phyloP scores from a whole-genome alignment of 306 rosid genomes.

The Medicago lupulina region DNA sequence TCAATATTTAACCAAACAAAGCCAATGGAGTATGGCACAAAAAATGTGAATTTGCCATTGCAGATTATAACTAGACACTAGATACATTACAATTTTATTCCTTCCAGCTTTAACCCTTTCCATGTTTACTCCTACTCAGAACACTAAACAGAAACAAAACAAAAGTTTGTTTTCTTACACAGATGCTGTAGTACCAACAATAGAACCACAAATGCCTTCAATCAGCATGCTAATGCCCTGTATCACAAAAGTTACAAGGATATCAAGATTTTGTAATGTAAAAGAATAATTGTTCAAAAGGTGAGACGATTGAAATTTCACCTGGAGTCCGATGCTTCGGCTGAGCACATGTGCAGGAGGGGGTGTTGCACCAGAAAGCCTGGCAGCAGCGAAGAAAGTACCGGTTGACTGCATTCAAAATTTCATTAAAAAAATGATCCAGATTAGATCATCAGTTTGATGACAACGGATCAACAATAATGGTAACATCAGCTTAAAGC shows the following conservation, averaged over 20 bases:
- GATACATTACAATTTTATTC: too few species aligned
- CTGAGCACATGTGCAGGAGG: slow-evolving; percentile 84
- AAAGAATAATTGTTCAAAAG: slow-evolving; percentile 5
- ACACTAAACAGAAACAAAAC: slow-evolving; percentile 8
- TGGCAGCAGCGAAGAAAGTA: slow-evolving; percentile 79
- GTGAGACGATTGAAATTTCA: slow-evolving; percentile 35
- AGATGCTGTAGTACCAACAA: slow-evolving; percentile 85
- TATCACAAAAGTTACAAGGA: slow-evolving; percentile 12
- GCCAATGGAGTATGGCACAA: neutral
- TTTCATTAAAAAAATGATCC: slow-evolving; percentile 27
- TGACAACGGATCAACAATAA: slow-evolving; percentile 12
- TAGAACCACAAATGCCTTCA: slow-evolving; percentile 85
- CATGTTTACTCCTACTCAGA: neutral
- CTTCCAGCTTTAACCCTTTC: too few species aligned
- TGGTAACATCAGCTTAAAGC: neutral
- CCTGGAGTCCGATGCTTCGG: slow-evolving; percentile 93
- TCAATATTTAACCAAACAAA: neutral
- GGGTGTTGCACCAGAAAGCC: slow-evolving; percentile 98
- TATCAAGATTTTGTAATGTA: slow-evolving; percentile 22
- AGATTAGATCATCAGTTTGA: slow-evolving; percentile 29
- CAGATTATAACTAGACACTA: slow-evolving; percentile 7
- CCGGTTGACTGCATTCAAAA: slow-evolving; percentile 81
- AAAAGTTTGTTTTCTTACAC: slow-evolving; percentile 94
- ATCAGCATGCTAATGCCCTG: slow-evolving; percentile 83
- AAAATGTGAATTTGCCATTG: neutral